Evolutionary conservation across 371 early-diverging fungal species (phyloP).

Genomic region (Mucor sp.): DNA sequence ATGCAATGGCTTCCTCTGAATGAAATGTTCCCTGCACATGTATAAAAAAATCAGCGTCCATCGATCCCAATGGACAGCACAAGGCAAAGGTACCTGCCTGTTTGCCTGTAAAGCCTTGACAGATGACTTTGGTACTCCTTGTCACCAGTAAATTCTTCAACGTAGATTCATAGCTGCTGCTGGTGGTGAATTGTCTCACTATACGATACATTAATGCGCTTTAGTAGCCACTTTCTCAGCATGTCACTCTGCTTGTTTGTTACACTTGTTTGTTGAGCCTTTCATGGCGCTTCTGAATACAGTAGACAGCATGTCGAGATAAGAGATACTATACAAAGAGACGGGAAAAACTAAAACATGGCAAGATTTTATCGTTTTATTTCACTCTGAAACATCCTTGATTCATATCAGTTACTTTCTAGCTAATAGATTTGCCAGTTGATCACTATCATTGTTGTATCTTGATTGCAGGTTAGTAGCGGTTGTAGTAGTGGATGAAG

Average conservation of each 20-base stretch:
- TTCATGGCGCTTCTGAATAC: not conserved
- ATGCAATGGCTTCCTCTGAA: not conserved
- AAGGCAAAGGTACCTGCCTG: not conserved
- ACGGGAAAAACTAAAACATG: not conserved
- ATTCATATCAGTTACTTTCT: not conserved
- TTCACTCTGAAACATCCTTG: not conserved
- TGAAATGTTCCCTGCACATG: not conserved
- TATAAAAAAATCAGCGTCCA: not conserved
- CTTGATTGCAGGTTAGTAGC: not conserved
- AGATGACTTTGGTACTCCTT: not conserved
- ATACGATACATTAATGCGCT: not conserved
- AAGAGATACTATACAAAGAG: not conserved
- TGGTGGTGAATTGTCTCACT: not conserved
- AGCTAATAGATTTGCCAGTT: not conserved
- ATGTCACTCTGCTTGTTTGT: not conserved
- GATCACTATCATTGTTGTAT: not conserved
- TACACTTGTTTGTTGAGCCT: not conserved
- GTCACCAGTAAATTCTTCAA: not conserved
- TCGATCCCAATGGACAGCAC: too few relatives aligned
- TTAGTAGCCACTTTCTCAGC: not conserved
- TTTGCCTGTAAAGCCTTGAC: not conserved
- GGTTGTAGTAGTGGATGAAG: not conserved
- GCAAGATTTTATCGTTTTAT: not conserved
- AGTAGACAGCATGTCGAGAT: not conserved
- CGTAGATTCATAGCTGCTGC: not conserved